These are phyloP conservation scores for Lolium perenne DNA, from an alignment of 176 grass and related monocot species.

Conservation along the genomic window DNA sequence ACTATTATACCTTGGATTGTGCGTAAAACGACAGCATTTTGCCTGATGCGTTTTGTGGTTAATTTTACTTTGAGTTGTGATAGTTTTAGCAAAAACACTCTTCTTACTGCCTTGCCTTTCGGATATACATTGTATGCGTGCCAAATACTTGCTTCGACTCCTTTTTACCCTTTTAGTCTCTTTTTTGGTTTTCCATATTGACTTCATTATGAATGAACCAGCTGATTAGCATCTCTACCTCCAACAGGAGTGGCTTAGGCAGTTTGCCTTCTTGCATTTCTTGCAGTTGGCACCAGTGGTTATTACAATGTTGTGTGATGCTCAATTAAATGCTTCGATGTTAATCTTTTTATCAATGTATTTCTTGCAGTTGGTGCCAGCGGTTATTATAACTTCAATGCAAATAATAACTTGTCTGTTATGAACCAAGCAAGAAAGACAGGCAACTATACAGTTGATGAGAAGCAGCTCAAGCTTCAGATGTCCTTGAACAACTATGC, in stretches of 20 bases:
- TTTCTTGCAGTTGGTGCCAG: slow-evolving; percentile 35
- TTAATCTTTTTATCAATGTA: slow-evolving; percentile 29
- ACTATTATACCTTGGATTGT: neutral
- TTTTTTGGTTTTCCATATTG: neutral
- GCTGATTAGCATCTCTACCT: neutral
- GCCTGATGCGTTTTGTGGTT: neutral
- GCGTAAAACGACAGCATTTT: neutral
- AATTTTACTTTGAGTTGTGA: neutral
- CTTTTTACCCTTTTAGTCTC: neutral
- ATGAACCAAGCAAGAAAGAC: slow-evolving; percentile 54
- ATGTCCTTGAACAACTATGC: slow-evolving; percentile 56
- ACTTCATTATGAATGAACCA: neutral
- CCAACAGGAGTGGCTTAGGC: neutral
- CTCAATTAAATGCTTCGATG: neutral
- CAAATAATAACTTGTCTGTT: slow-evolving; percentile 36
- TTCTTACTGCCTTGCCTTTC: neutral
- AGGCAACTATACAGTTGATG: slow-evolving; percentile 32
- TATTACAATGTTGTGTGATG: neutral
- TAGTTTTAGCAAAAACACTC: neutral
- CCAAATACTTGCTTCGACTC: neutral
- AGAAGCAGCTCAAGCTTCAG: slow-evolving; percentile 59
- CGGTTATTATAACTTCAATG: slow-evolving; percentile 48
- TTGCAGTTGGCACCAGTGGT: no score
- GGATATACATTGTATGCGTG: neutral
- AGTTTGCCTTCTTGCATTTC: neutral